Percentiles rank a stretch among this genome's conserved stretches.
phyloP scores from a whole-genome alignment of 495 filamentous ascomycete species.

The Chaetomium tenue region DNA sequence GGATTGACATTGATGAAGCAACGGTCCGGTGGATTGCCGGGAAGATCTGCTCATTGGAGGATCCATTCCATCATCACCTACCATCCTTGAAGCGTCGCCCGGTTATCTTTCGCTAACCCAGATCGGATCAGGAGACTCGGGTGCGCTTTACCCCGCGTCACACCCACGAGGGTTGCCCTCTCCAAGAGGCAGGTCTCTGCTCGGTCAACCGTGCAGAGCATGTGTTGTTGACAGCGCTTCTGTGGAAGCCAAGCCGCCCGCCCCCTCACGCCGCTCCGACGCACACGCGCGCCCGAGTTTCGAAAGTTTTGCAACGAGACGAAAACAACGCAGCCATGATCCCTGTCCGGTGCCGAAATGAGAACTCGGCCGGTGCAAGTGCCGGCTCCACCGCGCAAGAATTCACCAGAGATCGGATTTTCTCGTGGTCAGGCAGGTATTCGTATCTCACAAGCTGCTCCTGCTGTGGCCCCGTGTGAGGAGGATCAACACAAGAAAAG shows the following conservation, averaged over 20 bases:
- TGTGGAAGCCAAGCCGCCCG: background rate
- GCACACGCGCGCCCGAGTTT: background rate
- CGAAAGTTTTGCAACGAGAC: background rate
- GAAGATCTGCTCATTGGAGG: conserved; percentile 9
- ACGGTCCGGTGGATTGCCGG: background rate
- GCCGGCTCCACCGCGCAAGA: conserved; percentile 7
- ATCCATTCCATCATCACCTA: conserved; percentile 6
- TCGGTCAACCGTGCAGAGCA: background rate
- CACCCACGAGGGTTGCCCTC: background rate
- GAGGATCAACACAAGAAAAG: too few species aligned
- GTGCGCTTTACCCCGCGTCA: background rate
- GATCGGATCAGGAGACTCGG: background rate
- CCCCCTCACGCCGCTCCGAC: background rate
- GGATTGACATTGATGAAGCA: conserved; percentile 1
- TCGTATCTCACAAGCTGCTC: background rate
- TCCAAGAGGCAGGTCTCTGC: conserved; percentile 12
- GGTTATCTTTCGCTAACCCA: background rate
- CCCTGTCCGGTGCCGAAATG: conserved; percentile 8
- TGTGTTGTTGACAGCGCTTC: background rate
- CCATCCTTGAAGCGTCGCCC: background rate
- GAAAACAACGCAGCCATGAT: conserved; percentile 12
- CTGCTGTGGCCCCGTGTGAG: background rate
- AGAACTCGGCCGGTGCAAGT: background rate
- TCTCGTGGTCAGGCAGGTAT: background rate
- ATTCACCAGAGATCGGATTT: background rate